Conservation (phyloP, 2,329 filamentous ascomycete genomes). For the Bretziella fagacearum region DNA sequence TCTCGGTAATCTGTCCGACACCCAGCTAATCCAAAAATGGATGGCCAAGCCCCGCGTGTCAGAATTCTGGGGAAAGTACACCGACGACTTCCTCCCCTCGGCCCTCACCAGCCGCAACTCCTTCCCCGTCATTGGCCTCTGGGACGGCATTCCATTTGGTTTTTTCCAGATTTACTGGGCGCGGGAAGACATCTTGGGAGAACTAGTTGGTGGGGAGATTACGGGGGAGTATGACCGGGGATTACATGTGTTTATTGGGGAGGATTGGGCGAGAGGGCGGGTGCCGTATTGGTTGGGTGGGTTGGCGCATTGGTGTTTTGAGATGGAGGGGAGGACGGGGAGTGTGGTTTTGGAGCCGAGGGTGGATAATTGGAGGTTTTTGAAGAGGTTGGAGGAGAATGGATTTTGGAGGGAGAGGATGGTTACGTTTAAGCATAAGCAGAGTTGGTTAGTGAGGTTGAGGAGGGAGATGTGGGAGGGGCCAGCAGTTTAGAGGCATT, state of each 20-base stretch:
- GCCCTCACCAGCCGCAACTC: constrained; percentile 54
- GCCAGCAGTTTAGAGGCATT: constrained; percentile 39
- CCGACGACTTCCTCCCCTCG: constrained; percentile 47
- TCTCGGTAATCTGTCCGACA: constrained; percentile 30
- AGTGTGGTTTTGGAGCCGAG: constrained; percentile 74
- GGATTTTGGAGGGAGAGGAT: constrained; percentile 82
- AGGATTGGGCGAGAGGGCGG: constrained; percentile 77
- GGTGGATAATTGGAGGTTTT: constrained; percentile 54
- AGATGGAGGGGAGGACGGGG: constrained; percentile 64
- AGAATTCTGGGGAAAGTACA: constrained; percentile 62
- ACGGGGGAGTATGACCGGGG: constrained; percentile 74
- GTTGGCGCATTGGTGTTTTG: constrained; percentile 71
- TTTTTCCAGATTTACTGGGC: constrained; percentile 99
- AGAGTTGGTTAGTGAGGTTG: constrained; percentile 70
- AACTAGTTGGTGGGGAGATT: constrained; percentile 41
- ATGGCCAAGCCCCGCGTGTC: constrained; percentile 72
- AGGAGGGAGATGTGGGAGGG: constrained; percentile 64
- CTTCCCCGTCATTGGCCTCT: constrained; percentile 82
- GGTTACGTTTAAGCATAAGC: constrained; percentile 79
- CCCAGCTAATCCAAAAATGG: constrained; percentile 60
- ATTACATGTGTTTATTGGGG: constrained; percentile 74
- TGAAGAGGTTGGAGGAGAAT: constrained; percentile 47
- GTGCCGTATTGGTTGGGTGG: constrained; percentile 71
- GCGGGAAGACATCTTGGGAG: constrained; percentile 70
- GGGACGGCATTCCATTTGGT: constrained; percentile 88